Conservation (phyloP, 1,284 basidiomycete species). For the Phellopilus nigrolimitatus region DNA sequence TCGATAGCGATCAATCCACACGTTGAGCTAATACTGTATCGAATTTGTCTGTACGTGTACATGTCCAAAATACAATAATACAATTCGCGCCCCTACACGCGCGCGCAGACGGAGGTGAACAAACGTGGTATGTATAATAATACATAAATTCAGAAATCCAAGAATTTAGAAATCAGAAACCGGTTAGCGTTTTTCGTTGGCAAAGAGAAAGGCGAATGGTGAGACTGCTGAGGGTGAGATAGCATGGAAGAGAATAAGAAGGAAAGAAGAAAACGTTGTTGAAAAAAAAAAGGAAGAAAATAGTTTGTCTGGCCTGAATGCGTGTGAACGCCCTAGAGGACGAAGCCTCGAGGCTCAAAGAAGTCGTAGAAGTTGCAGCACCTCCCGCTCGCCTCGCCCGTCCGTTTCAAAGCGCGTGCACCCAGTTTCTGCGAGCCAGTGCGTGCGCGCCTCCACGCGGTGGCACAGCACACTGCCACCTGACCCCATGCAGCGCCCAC, state of each 20-base stretch:
- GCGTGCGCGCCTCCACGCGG: slow-evolving; percentile 37
- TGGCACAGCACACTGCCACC: slow-evolving; percentile 36
- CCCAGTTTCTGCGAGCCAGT: slow-evolving; percentile 42
- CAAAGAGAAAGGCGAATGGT: background rate
- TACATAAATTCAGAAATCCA: background rate
- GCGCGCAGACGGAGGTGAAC: too few relatives aligned
- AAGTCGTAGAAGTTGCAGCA: background rate
- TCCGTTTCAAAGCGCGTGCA: slow-evolving; percentile 45
- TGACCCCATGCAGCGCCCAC: slow-evolving; percentile 34
- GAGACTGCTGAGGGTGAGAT: background rate
- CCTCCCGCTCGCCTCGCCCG: slow-evolving; percentile 3
- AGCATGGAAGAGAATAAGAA: background rate
- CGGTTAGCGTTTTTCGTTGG: too few relatives aligned
- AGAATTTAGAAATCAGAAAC: too few relatives aligned
- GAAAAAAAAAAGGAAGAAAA: background rate
- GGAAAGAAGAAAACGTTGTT: background rate
- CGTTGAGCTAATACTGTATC: too few relatives aligned
- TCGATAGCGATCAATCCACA: too few relatives aligned
- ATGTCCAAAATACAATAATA: too few relatives aligned
- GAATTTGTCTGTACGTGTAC: too few relatives aligned
- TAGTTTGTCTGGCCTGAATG: background rate
- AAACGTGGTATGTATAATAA: too few relatives aligned
- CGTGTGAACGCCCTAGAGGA: background rate
- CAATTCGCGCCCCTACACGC: too few relatives aligned
- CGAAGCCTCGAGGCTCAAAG: background rate